Evolutionary conservation across 345 rosid genomes (phyloP).

Genomic region (Euphorbia lathyris): DNA sequence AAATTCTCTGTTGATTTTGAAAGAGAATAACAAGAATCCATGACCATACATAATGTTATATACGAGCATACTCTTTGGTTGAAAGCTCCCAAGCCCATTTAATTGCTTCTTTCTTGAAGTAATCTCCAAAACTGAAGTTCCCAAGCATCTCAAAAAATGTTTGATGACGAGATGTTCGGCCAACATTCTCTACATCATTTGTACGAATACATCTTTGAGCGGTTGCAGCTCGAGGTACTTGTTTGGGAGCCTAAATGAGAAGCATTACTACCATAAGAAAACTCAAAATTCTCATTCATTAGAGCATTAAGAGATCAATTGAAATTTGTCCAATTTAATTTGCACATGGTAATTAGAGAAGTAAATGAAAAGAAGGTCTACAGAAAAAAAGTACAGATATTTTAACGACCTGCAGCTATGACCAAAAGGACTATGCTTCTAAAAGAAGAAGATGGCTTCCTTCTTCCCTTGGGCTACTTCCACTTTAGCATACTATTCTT

Average conservation of each 20-base stretch:
- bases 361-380: background rate
- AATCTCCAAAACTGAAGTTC: slow-evolving; percentile 95
- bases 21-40: background rate
- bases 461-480: background rate
- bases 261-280: slow-evolving; percentile 10
- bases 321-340: background rate
- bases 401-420: background rate
- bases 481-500: background rate
- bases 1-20: background rate
- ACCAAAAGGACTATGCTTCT: background rate
- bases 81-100: slow-evolving; percentile 99
- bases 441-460: background rate
- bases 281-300: background rate
- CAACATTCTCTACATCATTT: slow-evolving; percentile 94
- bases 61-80: slow-evolving; percentile 54
- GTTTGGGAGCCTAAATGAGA: slow-evolving; percentile 60
- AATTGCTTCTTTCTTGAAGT: slow-evolving; percentile 90
- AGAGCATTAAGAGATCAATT: background rate
- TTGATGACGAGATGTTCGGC: slow-evolving; percentile 81
- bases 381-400: background rate
- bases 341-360: background rate
- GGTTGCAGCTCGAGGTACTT: slow-evolving; percentile 80
- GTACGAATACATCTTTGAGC: slow-evolving; percentile 92
- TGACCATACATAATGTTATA: slow-evolving; percentile 11
- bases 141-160: slow-evolving; percentile 99